Conservation (phyloP, 2,329 filamentous ascomycete species). For the Colletotrichum lini region DNA sequence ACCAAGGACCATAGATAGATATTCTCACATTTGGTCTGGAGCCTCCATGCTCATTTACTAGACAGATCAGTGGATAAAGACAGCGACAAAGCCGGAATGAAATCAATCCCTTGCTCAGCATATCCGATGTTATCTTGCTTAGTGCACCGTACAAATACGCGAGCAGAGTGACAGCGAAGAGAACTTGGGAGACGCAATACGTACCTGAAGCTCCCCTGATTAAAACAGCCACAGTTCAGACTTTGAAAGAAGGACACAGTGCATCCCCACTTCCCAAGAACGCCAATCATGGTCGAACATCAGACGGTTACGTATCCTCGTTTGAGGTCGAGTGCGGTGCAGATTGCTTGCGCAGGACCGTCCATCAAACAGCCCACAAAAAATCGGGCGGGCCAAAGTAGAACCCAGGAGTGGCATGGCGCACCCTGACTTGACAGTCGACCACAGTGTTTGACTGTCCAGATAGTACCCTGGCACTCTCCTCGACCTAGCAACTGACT, state of each 20-base stretch:
- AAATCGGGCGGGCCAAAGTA: background rate
- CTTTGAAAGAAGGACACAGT: background rate
- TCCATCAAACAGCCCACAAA: background rate
- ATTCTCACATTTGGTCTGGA: background rate
- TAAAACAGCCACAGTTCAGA: background rate
- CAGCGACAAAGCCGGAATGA: background rate
- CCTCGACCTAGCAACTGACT: background rate
- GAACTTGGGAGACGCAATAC: background rate
- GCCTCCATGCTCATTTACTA: background rate
- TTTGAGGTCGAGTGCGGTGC: conserved; percentile 16
- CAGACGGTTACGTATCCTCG: conserved; percentile 26
- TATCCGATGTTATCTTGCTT: too few species aligned
- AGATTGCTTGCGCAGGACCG: background rate
- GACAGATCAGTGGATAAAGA: background rate
- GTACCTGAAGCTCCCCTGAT: background rate
- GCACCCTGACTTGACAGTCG: background rate
- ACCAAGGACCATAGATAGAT: background rate
- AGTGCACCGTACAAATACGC: background rate
- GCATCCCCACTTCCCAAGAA: background rate
- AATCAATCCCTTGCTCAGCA: too few species aligned
- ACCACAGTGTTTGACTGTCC: conserved; percentile 4
- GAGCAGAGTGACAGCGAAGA: background rate
- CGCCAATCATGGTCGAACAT: conserved; percentile 6
- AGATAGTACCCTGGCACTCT: background rate
- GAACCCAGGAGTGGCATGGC: background rate